These are phyloP conservation scores for Mycena vulgaris DNA, from an alignment of 768 basidiomycete genomes.

Conservation along the genomic window DNA sequence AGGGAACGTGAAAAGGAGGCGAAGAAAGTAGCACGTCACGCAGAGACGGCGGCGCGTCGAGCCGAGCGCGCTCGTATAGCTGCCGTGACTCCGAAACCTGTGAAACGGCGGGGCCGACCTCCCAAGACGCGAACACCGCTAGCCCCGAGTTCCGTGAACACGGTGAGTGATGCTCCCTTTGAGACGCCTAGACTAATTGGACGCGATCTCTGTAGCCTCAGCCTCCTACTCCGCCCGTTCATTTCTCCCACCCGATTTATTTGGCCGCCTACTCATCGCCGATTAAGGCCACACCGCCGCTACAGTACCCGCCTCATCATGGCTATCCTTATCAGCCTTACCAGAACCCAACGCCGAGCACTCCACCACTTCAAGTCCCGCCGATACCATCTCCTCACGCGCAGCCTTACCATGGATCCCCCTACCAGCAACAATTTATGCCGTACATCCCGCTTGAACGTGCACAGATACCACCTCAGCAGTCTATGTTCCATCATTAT, in stretches of 20 bases:
- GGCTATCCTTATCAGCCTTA: too few relatives aligned
- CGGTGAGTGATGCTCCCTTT: not conserved
- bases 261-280: not conserved
- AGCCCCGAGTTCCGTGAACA: not conserved
- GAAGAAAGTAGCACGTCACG: not conserved
- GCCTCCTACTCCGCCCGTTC: not conserved
- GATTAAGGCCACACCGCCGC: not conserved
- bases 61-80: not conserved
- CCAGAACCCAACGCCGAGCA: too few relatives aligned
- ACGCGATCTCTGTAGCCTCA: not conserved
- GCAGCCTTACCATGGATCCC: too few relatives aligned
- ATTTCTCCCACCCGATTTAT: not conserved
- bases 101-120: not conserved
- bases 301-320: not conserved
- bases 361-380: too few relatives aligned
- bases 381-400: too few relatives aligned
- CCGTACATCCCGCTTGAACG: not conserved
- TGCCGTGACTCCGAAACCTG: not conserved
- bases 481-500: too few relatives aligned
- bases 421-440: not conserved
- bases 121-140: not conserved
- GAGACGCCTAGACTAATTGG: conserved; percentile 18
- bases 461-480: too few relatives aligned
- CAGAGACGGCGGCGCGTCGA: not conserved
- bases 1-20: conserved; percentile 2